Conservation (phyloP, 179 eudicot genomes). For the Dionaea muscipula region DNA sequence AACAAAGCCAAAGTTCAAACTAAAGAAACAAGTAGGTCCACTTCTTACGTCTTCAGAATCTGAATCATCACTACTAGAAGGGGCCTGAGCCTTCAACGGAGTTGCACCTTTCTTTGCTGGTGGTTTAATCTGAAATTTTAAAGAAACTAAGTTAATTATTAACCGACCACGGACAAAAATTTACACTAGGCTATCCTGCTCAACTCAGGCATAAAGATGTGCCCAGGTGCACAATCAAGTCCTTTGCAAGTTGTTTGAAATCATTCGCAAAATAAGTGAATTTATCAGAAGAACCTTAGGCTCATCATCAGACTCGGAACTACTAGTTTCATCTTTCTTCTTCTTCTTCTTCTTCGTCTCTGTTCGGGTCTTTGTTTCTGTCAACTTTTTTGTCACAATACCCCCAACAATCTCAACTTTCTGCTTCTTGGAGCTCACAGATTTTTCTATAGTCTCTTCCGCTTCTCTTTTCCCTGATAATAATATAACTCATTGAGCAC, state of each 20-base stretch:
- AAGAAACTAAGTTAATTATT: no score
- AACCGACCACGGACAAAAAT: no score
- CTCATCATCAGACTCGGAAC: conserved; percentile 40
- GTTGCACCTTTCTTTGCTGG: conserved; percentile 14
- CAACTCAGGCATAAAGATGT: no score
- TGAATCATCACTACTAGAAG: neutral
- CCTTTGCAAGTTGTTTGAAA: no score
- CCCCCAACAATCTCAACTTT: conserved; percentile 23
- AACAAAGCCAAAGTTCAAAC: no score
- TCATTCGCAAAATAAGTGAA: no score
- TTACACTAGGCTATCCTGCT: no score
- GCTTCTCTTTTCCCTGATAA: conserved; percentile 58
- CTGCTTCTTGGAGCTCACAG: conserved; percentile 30
- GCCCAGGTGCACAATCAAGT: no score
- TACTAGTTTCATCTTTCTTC: conserved; percentile 9
- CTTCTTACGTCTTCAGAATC: no score
- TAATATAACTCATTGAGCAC: no score
- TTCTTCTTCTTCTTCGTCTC: conserved; percentile 66
- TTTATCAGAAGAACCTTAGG: conserved; percentile 22
- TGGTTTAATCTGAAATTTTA: conserved; percentile 12
- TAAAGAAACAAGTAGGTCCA: no score
- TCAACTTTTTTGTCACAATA: conserved; percentile 20
- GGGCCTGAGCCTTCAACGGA: conserved; percentile 10
- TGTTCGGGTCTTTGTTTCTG: conserved; percentile 19
- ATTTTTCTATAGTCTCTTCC: conserved; percentile 41